Base-by-base conservation (phyloP, 208 protist species). In the Leishmania arabica region DNA sequence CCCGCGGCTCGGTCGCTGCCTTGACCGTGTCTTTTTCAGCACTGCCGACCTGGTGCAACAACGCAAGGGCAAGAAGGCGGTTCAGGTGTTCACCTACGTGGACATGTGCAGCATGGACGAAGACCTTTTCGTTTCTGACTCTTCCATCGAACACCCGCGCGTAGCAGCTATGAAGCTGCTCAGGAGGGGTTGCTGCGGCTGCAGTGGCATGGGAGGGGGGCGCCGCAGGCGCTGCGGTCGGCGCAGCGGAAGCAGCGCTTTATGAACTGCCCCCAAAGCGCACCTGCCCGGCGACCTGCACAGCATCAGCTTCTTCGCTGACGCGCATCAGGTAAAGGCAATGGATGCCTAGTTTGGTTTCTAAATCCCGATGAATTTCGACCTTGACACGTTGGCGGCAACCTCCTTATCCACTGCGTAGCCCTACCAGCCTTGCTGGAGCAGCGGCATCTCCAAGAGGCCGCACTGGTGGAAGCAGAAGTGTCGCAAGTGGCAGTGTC, bases 331-430 rank as follows among this genome's bases (percentile, higher is more conserved):
- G 17, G 79, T 88, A 0, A 87, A 88, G 80, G 78, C 70, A 6
- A 90, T 90, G 51, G 83, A 90, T 60, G 86, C 86, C 5, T 78
- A 86, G 78, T 88, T 85, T 60, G 86, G 84, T 65, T 85, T 86
- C 72, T 86, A 85, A 78, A 78, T 77, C 27, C 80, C 86, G 34
- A 86, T 87, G 76, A 78, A 80, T 56, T 90, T 88, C 56, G 86
- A 88, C 69, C 60, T 90, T 27, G 84, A 83, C 80, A 88, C 71
- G 51, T 83, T 88, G n/a, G 17, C 0, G 84, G 83, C 54, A 90
- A 80, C 64, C 47, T 87, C 11, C 84, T 88, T 49, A 78, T 90
- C 15, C 85, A 87, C 74, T 87, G 83, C 68, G 17, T 87, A 11
- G 86, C 86, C 15, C 58, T 84, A 3, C 83, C 86, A 4, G 72